Evolutionary conservation across 768 basidiomycete genomes (phyloP).

Genomic region (Tremella mesenterica): DNA sequence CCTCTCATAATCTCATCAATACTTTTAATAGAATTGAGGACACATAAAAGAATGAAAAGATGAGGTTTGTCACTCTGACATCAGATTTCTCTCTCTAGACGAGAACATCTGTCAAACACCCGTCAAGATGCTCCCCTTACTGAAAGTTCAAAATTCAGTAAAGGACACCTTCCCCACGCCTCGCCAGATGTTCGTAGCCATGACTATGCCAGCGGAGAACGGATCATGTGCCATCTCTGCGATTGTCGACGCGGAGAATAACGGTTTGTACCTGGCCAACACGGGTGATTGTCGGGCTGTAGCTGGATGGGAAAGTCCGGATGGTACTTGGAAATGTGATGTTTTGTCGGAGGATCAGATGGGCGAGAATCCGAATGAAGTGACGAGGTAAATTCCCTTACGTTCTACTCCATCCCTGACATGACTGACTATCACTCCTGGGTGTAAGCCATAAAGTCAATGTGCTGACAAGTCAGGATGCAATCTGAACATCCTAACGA

Average conservation of each 20-base stretch:
- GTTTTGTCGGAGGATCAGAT: slow-evolving; percentile 96
- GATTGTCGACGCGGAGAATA: slow-evolving; percentile 71
- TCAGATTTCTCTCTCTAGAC: slow-evolving; percentile 75
- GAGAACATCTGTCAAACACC: slow-evolving; percentile 72
- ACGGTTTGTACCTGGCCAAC: slow-evolving; percentile 78
- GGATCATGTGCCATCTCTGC: slow-evolving; percentile 89
- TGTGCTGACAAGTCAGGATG: slow-evolving; percentile 20
- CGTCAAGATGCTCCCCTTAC: slow-evolving; percentile 53
- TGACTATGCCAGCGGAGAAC: slow-evolving; percentile 63
- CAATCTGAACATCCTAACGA: slow-evolving; percentile 39
- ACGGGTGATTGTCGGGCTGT: slow-evolving; percentile 93
- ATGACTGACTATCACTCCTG: not conserved
- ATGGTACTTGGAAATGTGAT: slow-evolving; percentile 79
- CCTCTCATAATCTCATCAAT: too few species aligned
- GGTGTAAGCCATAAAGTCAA: too few species aligned
- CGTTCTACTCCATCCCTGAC: not conserved
- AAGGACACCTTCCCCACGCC: slow-evolving; percentile 40
- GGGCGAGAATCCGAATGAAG: slow-evolving; percentile 77
- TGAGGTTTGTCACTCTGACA: slow-evolving; percentile 51
- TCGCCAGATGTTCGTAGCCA: slow-evolving; percentile 52
- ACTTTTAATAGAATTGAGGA: too few species aligned
- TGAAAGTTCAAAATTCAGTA: not conserved
- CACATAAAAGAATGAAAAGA: not conserved
- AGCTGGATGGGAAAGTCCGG: slow-evolving; percentile 79
- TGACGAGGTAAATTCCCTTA: slow-evolving; percentile 55